A percentile compares a stretch with the other conserved stretches of the same genome.
Evolutionary conservation across 352 stramenopile species (phyloP).

Genomic region (Pythium grandisporangium): DNA sequence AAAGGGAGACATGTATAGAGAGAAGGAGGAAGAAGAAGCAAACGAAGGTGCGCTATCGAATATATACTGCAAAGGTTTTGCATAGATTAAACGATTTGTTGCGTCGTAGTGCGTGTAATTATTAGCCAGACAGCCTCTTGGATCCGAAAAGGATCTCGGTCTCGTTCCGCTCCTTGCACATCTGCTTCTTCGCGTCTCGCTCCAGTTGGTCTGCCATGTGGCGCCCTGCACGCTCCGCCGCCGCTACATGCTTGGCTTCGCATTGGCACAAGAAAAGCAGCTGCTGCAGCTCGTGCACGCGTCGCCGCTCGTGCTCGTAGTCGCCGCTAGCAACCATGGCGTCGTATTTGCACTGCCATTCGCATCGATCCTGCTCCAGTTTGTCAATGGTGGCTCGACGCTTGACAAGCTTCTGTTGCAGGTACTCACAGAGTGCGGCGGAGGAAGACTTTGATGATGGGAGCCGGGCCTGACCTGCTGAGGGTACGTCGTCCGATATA

Average conservation of each 20-base stretch:
- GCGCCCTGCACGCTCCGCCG: conserved; percentile 24
- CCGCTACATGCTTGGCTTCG: conserved; percentile 34
- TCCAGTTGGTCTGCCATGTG: conserved; percentile 19
- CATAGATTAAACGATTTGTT: too few relatives aligned
- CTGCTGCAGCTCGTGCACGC: conserved; percentile 60
- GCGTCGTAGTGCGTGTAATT: conserved; percentile 5
- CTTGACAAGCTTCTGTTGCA: conserved; percentile 38
- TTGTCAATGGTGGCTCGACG: conserved; percentile 27
- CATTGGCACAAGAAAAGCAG: conserved; percentile 53
- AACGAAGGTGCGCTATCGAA: too few relatives aligned
- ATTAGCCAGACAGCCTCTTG: too few relatives aligned
- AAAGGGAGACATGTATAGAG: too few relatives aligned
- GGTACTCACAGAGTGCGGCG: conserved; percentile 28
- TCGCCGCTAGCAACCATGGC: conserved; percentile 21
- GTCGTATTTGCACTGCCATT: conserved; percentile 27
- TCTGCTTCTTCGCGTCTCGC: conserved; percentile 22
- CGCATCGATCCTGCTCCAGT: conserved; percentile 19
- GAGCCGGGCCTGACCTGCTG: neutral
- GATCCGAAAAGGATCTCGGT: conserved; percentile 59
- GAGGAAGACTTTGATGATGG: conserved; percentile 7
- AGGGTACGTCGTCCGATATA: neutral
- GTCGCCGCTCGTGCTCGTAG: conserved; percentile 39
- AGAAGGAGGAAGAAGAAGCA: too few relatives aligned
- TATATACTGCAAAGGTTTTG: too few relatives aligned
- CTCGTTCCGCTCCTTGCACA: conserved; percentile 50